phyloP scores from a whole-genome alignment of 495 filamentous ascomycete species.

The Paragyromitra xinjiangensis region DNA sequence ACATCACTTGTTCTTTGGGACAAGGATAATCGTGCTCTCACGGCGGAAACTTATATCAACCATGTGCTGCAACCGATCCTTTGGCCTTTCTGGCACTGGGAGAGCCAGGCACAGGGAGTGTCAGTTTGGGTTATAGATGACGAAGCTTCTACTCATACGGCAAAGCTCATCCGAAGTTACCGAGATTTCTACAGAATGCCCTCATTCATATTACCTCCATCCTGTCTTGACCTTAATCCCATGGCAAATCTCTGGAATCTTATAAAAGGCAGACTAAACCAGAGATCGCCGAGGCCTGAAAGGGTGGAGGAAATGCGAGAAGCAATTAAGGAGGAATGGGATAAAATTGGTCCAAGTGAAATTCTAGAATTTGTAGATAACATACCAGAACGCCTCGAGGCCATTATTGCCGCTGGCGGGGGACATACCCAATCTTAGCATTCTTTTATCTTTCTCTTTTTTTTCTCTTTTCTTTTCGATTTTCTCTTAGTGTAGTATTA shows the following conservation, averaged over 20 bases:
- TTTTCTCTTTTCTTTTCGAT: not conserved
- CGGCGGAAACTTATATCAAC: constrained; percentile 9
- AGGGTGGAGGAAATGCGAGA: not conserved
- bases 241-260: constrained; percentile 44
- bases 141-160: not conserved
- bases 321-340: constrained; percentile 27
- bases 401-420: constrained; percentile 14
- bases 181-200: constrained; percentile 10
- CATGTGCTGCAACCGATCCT: constrained; percentile 21
- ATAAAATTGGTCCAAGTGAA: constrained; percentile 21
- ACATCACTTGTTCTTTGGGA: constrained; percentile 11
- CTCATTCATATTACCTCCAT: constrained; percentile 12
- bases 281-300: not conserved
- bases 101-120: not conserved
- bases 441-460: not conserved
- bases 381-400: constrained; percentile 21
- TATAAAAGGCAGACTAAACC: constrained; percentile 33
- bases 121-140: constrained; percentile 28
- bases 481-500: not conserved
- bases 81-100: constrained; percentile 36
- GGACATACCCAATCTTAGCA: constrained; percentile 2
- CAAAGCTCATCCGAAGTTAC: not conserved
- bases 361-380: constrained; percentile 29
- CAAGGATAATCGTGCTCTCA: constrained; percentile 10
- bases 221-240: constrained; percentile 34